Evolutionary conservation across 2,329 filamentous ascomycete genomes (phyloP).

Genomic region (Mariannaea sp.): DNA sequence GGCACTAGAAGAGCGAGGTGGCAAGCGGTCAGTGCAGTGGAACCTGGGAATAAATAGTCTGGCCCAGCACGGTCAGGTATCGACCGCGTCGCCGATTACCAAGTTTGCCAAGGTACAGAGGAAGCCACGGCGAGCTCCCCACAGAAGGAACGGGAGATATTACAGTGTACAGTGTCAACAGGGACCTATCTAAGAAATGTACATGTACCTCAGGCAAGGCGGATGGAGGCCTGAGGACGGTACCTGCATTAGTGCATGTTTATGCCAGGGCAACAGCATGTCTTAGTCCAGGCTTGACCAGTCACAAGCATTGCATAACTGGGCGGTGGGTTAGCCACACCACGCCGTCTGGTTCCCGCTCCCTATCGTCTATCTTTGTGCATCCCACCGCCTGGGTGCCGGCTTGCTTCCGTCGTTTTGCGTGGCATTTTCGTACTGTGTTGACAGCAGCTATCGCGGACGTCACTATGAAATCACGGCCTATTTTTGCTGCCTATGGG

Average conservation of each 20-base stretch:
- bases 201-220: no score
- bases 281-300: slow-evolving; percentile 16
- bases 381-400: not conserved
- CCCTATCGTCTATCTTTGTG: not conserved
- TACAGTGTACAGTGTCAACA: no score
- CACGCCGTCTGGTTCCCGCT: slow-evolving; percentile 4
- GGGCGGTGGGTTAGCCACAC: not conserved
- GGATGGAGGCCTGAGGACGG: slow-evolving; percentile 25
- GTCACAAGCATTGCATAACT: not conserved
- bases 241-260: slow-evolving; percentile 38
- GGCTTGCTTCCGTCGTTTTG: not conserved
- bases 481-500: not conserved
- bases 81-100: no score
- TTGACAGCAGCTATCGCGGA: not conserved
- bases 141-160: no score
- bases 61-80: not conserved
- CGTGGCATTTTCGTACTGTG: no score
- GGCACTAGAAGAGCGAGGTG: slow-evolving; percentile 2
- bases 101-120: no score
- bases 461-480: not conserved
- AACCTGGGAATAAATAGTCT: not conserved
- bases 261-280: slow-evolving; percentile 27
- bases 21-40: slow-evolving; percentile 14
- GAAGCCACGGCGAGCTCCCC: no score
- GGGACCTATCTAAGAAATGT: no score